Evolutionary conservation across 1,284 basidiomycete genomes (phyloP), one percentile per base, ranked within the genome.

Genomic region (Cryptococcus hybrid): DNA sequence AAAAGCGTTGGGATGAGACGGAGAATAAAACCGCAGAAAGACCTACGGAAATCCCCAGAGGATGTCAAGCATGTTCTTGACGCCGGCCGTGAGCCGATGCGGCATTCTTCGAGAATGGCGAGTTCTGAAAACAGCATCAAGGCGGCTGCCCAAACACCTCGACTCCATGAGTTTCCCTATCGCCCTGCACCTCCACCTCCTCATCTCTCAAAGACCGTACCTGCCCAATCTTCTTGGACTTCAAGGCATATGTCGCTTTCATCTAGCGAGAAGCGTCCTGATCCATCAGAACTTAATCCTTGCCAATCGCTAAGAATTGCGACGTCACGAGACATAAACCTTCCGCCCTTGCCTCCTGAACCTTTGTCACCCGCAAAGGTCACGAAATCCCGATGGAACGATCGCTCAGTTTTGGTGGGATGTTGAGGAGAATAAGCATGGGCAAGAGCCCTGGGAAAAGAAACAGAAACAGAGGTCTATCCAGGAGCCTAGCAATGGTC

Each of bases 151-250:
- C 30, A 30, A 30, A 30, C 30, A 30, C 4, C 30, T 3, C 30
- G 30, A 30, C 30, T 30, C 4, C 18, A 30, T 12, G 30, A 46
- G 9, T 46, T 7, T 9, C 45, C 40, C 12, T 43, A 40, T 40
- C 50, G 55, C 42, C 48, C 59, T 7, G 59, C 59, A 11, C 59
- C 59, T 43, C 47, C 44, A 9, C 55, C 51, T 4, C 55, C 13
- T 4, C 59, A 54, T 48, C 44, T 57, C 18, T 38, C 47, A 3
- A 39, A 50, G 5, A 57, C n/a, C 13, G 35, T 44, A 30, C 35
- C 38, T n/a, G 35, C 15, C 42, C 44, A 40, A 8, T 42, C 49
- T 13, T 42, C 42, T 30, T 38, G 43, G 2, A 56, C 52, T 3
- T 52, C 52, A 12, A 51, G 50, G 12, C 49, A 49, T 18, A 42